A percentile compares a stretch with the other conserved stretches of the same genome.
Conservation (phyloP, 371 early-diverging fungal species). For the Mortierella sp. region DNA sequence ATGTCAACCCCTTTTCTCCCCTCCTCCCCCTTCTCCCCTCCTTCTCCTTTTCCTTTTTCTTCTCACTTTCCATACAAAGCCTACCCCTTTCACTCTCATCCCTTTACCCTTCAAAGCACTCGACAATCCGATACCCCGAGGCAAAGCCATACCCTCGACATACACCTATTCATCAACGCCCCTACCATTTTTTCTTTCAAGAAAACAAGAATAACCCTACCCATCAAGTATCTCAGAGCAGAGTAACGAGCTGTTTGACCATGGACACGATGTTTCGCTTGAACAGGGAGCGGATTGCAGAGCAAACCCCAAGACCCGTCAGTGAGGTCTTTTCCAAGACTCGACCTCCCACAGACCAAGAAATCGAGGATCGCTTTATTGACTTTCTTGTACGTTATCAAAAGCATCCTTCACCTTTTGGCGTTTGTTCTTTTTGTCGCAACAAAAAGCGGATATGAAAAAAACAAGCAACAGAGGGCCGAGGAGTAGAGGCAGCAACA, state of each 20-base stretch:
- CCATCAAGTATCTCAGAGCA: not conserved
- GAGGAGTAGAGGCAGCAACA: not conserved
- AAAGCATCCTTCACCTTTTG: no score
- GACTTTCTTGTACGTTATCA: slow-evolving; percentile 55
- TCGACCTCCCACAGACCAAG: slow-evolving; percentile 52
- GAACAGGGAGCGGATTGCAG: slow-evolving; percentile 47
- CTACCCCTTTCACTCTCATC: not conserved
- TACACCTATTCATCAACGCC: no score
- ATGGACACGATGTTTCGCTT: slow-evolving; percentile 45
- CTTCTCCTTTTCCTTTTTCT: not conserved
- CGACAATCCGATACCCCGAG: not conserved
- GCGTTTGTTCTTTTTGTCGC: not conserved
- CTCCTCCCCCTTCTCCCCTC: not conserved
- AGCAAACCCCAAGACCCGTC: slow-evolving; percentile 18
- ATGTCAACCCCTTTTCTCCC: not conserved
- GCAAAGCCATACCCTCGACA: not conserved
- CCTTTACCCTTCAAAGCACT: not conserved
- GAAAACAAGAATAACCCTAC: not conserved
- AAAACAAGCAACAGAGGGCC: slow-evolving; percentile 1
- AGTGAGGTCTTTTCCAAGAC: slow-evolving; percentile 42
- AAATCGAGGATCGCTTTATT: slow-evolving; percentile 55
- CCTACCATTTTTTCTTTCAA: no score
- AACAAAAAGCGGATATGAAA: not conserved
- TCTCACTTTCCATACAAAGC: not conserved
- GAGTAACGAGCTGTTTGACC: not conserved